These are phyloP conservation scores for Mycena olivaceomarginata DNA, from an alignment of 768 basidiomycete species.

Conservation along the genomic window DNA sequence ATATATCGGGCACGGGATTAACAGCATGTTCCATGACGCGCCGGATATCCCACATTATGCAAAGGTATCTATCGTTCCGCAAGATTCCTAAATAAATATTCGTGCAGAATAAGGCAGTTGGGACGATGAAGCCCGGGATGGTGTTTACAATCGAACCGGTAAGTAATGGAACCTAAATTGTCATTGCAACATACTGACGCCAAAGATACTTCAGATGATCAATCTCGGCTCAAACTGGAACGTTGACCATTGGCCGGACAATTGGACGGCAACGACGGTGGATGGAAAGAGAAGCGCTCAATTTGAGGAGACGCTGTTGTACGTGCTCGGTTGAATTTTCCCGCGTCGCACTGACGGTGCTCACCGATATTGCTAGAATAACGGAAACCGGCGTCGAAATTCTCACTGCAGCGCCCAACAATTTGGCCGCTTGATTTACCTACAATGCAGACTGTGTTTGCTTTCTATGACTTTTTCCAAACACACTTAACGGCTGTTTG, in stretches of 20 bases:
- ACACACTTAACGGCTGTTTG: background rate
- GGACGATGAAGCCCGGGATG: constrained; percentile 96
- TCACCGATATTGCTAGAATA: constrained; percentile 69
- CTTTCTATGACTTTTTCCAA: background rate
- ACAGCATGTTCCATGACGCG: constrained; percentile 87
- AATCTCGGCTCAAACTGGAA: constrained; percentile 89
- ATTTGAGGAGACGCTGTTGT: constrained; percentile 98
- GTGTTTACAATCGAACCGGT: constrained; percentile 92
- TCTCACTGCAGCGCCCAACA: constrained; percentile 75
- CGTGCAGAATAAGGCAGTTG: constrained; percentile 85
- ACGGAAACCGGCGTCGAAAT: constrained; percentile 95
- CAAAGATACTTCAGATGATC: constrained; percentile 82
- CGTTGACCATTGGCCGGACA: constrained; percentile 92
- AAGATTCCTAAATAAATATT: background rate
- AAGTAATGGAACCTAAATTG: constrained; percentile 44
- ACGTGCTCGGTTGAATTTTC: constrained; percentile 54
- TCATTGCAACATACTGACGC: constrained; percentile 29
- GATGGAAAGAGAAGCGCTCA: constrained; percentile 96
- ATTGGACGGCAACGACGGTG: constrained; percentile 96
- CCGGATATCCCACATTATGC: constrained; percentile 97
- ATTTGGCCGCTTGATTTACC: background rate
- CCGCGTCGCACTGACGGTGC: background rate
- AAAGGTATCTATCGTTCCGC: constrained; percentile 58
- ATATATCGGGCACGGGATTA: constrained; percentile 94
- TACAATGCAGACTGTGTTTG: background rate